A percentile compares a stretch with the other conserved stretches of the same genome.
Evolutionary conservation across 257 asterid species (phyloP).

Genomic region (Henckelia pumila): DNA sequence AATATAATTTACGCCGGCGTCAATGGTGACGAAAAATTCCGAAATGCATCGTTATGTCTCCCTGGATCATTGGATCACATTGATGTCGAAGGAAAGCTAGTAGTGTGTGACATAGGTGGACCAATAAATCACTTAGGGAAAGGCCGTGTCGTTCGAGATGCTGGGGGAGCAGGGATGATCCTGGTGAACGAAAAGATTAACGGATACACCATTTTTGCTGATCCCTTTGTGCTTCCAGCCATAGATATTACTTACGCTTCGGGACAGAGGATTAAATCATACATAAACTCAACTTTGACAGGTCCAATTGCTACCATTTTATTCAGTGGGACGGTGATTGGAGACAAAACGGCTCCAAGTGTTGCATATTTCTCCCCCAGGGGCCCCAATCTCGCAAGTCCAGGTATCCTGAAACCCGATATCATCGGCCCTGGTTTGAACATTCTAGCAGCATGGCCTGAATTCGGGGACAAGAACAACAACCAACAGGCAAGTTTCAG

Average conservation of each 20-base stretch:
- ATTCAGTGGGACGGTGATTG: slow-evolving; percentile 30
- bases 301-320: slow-evolving; percentile 21
- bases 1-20: slow-evolving; percentile 27
- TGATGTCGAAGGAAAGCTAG: slow-evolving; percentile 28
- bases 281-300: slow-evolving; percentile 23
- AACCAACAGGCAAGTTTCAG: slow-evolving; percentile 15
- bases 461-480: slow-evolving; percentile 1
- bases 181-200: slow-evolving; percentile 14
- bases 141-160: slow-evolving; percentile 30
- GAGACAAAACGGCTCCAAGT: slow-evolving; percentile 23
- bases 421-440: slow-evolving; percentile 34
- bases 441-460: slow-evolving; percentile 37
- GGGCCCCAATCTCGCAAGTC: slow-evolving; percentile 32
- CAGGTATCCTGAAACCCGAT: slow-evolving; percentile 36
- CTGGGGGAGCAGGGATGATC: slow-evolving; percentile 43
- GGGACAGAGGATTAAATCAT: slow-evolving; percentile 27
- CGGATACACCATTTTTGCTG: slow-evolving; percentile 18
- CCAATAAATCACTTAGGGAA: neutral
- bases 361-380: slow-evolving; percentile 34
- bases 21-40: neutral
- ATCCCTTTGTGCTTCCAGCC: slow-evolving; percentile 30
- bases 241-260: slow-evolving; percentile 23
- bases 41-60: neutral
- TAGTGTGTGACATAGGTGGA: slow-evolving; percentile 26
- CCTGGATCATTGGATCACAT: slow-evolving; percentile 18